Base-by-base conservation (phyloP, 1,284 basidiomycete genomes). In the Chalciporus sp. region DNA sequence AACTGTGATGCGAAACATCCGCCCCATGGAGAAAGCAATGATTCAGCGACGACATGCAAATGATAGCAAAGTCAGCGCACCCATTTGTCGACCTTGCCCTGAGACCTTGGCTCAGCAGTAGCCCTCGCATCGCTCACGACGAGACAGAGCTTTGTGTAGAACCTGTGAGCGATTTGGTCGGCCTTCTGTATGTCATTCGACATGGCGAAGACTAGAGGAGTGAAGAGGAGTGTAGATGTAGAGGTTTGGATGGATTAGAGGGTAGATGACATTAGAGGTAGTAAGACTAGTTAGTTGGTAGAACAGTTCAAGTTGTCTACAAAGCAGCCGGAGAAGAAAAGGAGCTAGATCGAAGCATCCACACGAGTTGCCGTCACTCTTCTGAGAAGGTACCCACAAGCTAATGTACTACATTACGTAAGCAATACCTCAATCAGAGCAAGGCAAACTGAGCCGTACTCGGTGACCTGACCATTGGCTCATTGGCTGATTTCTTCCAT, bases 161-260 rank as follows among this genome's bases (percentile, higher is more conserved):
- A 84, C 67, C 85, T 83, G 71, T 86, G 83, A 52, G 86, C 85
- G 66, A 92, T 91, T 77, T 90, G 88, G 79, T 92, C 88, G 59
- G 88, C 85, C 76, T 84, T 90, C 70, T 82, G 80, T 61, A 74
- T 77, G 71, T 86, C 83, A 78, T 79, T 78, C 66, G 71, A 74
- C 71, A 72, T 72, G 55, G 68, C 59, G 54, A 57, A 50, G 62
- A 54, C 39, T 49, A 23, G 39, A 35, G 14, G 46, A 42, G 23
- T 12, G 42, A 49, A 49, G 49, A 23, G 23, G 23, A 23, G 23
- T 23, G 23, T 23, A 23, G 40, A 19, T 60, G 54, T 42, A 55
- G 37, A 41, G 33, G 51, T 51, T 16, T 53, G 52, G 19, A 43
- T 52, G 16, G 39, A 67, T 71, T 66, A 67, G 55, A 68, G 39